Percentiles rank a stretch among this genome's conserved stretches.
phyloP scores from a whole-genome alignment of 1,284 basidiomycete species.

The Cryptococcus sp. region DNA sequence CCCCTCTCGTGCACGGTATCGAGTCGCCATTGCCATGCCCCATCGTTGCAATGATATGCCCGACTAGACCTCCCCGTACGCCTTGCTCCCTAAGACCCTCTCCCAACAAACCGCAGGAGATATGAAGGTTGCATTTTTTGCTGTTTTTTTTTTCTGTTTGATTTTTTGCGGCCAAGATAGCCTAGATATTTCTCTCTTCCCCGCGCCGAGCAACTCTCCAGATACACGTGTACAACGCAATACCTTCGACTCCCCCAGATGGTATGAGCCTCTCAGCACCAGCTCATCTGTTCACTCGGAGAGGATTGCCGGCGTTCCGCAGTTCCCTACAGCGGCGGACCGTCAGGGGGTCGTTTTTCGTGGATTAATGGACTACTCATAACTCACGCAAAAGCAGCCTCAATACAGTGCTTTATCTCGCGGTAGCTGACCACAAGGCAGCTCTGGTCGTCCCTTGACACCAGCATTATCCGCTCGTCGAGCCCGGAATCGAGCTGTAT shows the following conservation, averaged over 20 bases:
- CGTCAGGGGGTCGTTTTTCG: background rate
- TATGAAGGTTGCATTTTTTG: constrained; percentile 4
- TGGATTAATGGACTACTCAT: background rate
- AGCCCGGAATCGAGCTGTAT: constrained; percentile 80
- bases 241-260: no score
- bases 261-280: no score
- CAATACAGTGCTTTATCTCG: constrained; percentile 82
- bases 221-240: no score
- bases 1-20: no score
- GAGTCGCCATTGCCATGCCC: background rate
- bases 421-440: constrained; percentile 94
- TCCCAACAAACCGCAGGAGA: background rate
- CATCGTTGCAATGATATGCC: no score
- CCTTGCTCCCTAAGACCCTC: no score
- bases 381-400: constrained; percentile 66
- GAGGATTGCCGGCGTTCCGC: constrained; percentile 14
- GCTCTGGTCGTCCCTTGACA: constrained; percentile 85
- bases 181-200: no score
- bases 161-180: no score
- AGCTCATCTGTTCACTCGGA: constrained; percentile 11
- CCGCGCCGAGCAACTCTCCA: no score
- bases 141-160: constrained; percentile 11
- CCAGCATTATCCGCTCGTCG: constrained; percentile 92
- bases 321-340: background rate
- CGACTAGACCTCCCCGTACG: no score